Conservation (phyloP, 73 alveolate species). For the Paramecium tetraurelia region DNA sequence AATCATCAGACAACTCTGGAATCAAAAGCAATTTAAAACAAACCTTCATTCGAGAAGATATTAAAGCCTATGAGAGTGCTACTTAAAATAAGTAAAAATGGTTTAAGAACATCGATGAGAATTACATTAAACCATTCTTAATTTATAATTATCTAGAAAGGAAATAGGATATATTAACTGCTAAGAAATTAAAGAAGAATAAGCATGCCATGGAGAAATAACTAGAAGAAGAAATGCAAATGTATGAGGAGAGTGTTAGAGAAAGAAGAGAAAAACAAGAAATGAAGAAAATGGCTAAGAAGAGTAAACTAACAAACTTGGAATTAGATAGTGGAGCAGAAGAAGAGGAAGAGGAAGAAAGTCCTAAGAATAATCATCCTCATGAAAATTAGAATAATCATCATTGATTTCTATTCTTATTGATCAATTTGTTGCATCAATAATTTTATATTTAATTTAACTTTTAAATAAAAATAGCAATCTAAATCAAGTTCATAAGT, state of each 20-base stretch:
- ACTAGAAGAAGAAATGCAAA: not conserved
- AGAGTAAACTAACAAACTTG: not conserved
- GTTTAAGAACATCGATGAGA: slow-evolving; percentile 43
- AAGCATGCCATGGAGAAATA: not conserved
- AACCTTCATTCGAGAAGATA: not conserved
- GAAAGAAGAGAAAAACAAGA: not conserved
- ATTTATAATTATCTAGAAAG: slow-evolving; percentile 48
- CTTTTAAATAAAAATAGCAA: too few species aligned
- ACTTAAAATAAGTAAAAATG: not conserved
- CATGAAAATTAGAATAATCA: not conserved
- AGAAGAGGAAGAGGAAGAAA: not conserved
- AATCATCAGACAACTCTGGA: not conserved
- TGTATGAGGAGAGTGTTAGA: slow-evolving; percentile 36
- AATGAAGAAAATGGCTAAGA: not conserved
- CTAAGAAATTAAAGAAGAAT: slow-evolving; percentile 1
- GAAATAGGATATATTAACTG: slow-evolving; percentile 12
- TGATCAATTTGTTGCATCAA: not conserved
- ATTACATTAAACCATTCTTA: slow-evolving; percentile 52
- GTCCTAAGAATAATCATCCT: not conserved
- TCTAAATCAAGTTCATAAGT: not conserved
- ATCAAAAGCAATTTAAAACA: not conserved
- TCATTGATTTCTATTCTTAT: not conserved
- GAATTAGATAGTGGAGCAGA: not conserved
- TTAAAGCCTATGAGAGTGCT: not conserved
- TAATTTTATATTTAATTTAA: too few species aligned